phyloP scores from a whole-genome alignment of 208 protist species.

The Entamoeba dispar region DNA sequence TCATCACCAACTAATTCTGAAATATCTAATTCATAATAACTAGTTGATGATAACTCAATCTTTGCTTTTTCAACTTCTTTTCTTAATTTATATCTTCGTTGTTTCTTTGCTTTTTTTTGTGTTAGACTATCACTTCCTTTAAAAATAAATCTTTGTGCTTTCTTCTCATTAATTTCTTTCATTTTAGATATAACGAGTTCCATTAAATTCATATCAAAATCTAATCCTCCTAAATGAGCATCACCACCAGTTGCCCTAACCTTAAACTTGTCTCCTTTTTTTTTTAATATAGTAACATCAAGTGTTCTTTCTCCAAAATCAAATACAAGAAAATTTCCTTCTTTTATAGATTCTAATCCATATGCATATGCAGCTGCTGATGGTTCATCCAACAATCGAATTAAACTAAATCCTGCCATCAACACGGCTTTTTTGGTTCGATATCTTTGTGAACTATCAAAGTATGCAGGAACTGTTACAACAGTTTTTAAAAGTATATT shows the following conservation, averaged over 20 bases:
- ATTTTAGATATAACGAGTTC: slow-evolving; percentile 34
- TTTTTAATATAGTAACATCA: slow-evolving; percentile 83
- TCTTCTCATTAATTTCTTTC: slow-evolving; percentile 29
- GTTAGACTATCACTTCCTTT: not conserved
- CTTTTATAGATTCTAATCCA: not conserved
- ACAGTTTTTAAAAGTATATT: slow-evolving; percentile 19
- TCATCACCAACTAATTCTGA: too few species aligned
- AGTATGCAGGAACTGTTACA: slow-evolving; percentile 62
- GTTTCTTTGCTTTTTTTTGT: not conserved
- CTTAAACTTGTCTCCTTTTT: slow-evolving; percentile 66
- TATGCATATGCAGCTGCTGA: slow-evolving; percentile 94
- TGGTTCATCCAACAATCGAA: slow-evolving; percentile 99
- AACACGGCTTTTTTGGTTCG: slow-evolving; percentile 63
- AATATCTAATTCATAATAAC: too few species aligned
- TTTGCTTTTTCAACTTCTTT: not conserved
- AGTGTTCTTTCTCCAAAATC: slow-evolving; percentile 87
- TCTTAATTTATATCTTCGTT: not conserved
- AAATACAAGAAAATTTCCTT: slow-evolving; percentile 28
- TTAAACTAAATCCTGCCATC: slow-evolving; percentile 70
- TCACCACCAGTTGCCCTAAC: slow-evolving; percentile 15
- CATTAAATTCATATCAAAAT: not conserved
- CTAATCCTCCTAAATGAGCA: not conserved
- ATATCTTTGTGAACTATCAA: slow-evolving; percentile 69
- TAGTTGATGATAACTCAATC: not conserved
- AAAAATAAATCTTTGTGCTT: not conserved